Evolutionary conservation across 2,329 filamentous ascomycete genomes (phyloP).

Genomic region (Stachybotrys echinatus): DNA sequence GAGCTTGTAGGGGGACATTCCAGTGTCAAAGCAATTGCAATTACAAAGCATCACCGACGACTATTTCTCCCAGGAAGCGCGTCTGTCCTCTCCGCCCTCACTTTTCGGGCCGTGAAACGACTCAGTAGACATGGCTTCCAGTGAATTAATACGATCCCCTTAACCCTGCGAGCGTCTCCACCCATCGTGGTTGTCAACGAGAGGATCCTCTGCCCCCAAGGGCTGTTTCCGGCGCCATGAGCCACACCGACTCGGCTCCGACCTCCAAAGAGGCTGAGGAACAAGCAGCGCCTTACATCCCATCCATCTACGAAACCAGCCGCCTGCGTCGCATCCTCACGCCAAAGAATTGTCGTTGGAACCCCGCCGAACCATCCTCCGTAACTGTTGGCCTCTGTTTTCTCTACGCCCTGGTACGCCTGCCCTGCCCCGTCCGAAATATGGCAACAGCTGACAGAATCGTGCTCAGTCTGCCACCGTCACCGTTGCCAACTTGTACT

Average conservation of each 20-base stretch:
- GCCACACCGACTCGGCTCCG: neutral
- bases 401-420: conserved; percentile 58
- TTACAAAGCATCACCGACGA: too few species aligned
- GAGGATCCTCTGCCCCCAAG: too few species aligned
- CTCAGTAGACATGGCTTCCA: too few species aligned
- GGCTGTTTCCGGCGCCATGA: neutral
- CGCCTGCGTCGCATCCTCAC: conserved; percentile 29
- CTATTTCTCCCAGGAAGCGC: too few species aligned
- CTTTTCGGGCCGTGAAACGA: too few species aligned
- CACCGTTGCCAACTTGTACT: conserved; percentile 77
- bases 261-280: neutral
- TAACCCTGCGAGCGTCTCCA: too few species aligned
- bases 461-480: conserved; percentile 47
- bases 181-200: too few species aligned
- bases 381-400: conserved; percentile 67
- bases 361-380: conserved; percentile 57
- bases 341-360: conserved; percentile 63
- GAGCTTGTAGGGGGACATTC: too few species aligned
- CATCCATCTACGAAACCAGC: conserved; percentile 14
- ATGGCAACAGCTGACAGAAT: neutral
- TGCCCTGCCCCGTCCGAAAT: neutral
- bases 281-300: neutral
- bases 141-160: too few species aligned
- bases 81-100: too few species aligned
- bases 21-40: too few species aligned